Conservation (phyloP, 352 stramenopile genomes). For the Hyaloperonospora arabidopsidis region DNA sequence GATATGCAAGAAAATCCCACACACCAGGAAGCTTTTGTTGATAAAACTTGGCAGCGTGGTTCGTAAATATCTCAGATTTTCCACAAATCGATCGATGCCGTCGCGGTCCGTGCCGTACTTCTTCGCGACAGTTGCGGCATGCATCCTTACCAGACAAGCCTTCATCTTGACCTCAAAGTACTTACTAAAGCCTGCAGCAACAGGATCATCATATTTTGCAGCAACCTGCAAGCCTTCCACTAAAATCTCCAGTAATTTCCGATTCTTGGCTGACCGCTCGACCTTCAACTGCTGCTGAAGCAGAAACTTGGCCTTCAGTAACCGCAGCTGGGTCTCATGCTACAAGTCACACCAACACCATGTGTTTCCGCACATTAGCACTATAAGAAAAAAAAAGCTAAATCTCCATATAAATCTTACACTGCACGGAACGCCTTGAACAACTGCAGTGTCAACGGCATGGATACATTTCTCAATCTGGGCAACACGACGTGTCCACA, state of each 20-base stretch:
- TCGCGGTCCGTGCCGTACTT: constrained; percentile 18
- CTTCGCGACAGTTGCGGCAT: constrained; percentile 30
- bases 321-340: constrained; percentile 35
- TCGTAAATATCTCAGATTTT: constrained; percentile 47
- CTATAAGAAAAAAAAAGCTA: not conserved
- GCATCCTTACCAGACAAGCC: constrained; percentile 44
- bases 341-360: constrained; percentile 10
- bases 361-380: not conserved
- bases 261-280: constrained; percentile 31
- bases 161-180: constrained; percentile 56
- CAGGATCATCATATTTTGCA: constrained; percentile 11
- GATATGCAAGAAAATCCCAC: not conserved
- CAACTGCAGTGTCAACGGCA: constrained; percentile 18
- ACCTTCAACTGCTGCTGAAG: constrained; percentile 40
- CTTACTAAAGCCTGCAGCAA: constrained; percentile 20
- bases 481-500: constrained; percentile 44
- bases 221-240: constrained; percentile 38
- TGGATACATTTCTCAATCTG: constrained; percentile 41
- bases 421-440: constrained; percentile 15
- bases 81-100: constrained; percentile 25
- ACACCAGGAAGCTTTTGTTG: constrained; percentile 48
- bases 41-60: constrained; percentile 36
- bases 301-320: constrained; percentile 53
- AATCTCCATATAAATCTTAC: constrained; percentile 3
- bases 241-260: constrained; percentile 36